These are phyloP conservation scores for Elsinoe australis DNA, from an alignment of 2,329 filamentous ascomycete genomes.

Conservation along the genomic window DNA sequence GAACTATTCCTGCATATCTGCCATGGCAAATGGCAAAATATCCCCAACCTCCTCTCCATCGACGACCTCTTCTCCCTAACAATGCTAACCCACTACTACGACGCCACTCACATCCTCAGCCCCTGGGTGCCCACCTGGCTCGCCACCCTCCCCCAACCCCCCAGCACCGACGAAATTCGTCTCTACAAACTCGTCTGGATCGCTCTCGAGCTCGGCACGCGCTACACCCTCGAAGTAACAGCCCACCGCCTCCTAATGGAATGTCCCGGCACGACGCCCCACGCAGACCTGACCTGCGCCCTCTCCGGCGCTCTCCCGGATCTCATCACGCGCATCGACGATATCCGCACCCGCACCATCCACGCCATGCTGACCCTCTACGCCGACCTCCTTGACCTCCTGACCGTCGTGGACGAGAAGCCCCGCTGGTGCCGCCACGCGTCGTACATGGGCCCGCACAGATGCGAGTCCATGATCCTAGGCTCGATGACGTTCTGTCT, in stretches of 20 bases:
- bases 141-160: not conserved
- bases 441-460: conserved; percentile 31
- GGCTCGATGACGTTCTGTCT: conserved; percentile 33
- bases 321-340: not conserved
- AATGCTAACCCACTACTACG: conserved; percentile 21
- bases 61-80: conserved; percentile 35
- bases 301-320: too few relatives aligned
- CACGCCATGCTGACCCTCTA: conserved; percentile 18
- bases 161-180: conserved; percentile 9
- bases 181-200: conserved; percentile 19
- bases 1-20: not conserved
- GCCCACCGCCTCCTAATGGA: too few relatives aligned
- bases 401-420: conserved; percentile 18
- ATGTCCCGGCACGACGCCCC: too few relatives aligned
- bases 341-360: not conserved
- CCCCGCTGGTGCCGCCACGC: conserved; percentile 32
- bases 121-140: conserved; percentile 19
- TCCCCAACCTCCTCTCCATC: conserved; percentile 25
- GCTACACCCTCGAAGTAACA: conserved; percentile 9
- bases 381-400: conserved; percentile 16
- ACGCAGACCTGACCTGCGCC: too few relatives aligned
- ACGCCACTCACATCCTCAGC: conserved; percentile 17
- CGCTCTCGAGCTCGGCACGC: conserved; percentile 16
- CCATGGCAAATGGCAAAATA: not conserved
- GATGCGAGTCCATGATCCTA: conserved; percentile 35